Conservation (phyloP, 306 rosid genomes). For the Lathyrus oleraceus region DNA sequence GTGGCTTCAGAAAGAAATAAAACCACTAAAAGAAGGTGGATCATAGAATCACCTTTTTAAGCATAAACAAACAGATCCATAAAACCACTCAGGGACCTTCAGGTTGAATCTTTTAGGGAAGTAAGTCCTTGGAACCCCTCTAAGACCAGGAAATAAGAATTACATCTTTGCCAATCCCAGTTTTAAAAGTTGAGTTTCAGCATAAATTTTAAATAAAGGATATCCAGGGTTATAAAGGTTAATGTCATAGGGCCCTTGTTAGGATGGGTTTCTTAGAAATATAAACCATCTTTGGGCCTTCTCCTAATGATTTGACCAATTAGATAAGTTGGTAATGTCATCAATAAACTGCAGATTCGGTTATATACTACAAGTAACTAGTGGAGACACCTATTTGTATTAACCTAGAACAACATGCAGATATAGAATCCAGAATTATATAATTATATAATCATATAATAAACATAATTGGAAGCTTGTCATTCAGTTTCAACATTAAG, state of each 20-base stretch:
- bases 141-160: background rate
- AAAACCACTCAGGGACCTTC: background rate
- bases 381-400: background rate
- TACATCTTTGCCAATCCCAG: slow-evolving; percentile 3
- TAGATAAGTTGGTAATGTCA: background rate
- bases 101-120: background rate
- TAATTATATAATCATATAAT: background rate
- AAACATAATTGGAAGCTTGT: slow-evolving; percentile 4
- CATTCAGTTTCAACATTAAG: slow-evolving; percentile 7
- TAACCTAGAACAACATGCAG: background rate
- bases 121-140: background rate
- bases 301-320: background rate
- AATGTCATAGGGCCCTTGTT: background rate
- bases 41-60: slow-evolving; percentile 6
- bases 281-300: background rate
- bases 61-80: background rate
- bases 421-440: slow-evolving; percentile 1
- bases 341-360: background rate
- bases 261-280: background rate
- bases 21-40: background rate
- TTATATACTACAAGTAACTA: slow-evolving; percentile 1
- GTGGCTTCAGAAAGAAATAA: background rate
- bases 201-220: background rate
- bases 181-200: slow-evolving; percentile 8
- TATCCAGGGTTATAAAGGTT: background rate